Percentiles rank a stretch among this genome's conserved stretches.
Evolutionary conservation across 371 early-diverging fungal genomes (phyloP).

Genomic region (Syncephalastrum sp.): DNA sequence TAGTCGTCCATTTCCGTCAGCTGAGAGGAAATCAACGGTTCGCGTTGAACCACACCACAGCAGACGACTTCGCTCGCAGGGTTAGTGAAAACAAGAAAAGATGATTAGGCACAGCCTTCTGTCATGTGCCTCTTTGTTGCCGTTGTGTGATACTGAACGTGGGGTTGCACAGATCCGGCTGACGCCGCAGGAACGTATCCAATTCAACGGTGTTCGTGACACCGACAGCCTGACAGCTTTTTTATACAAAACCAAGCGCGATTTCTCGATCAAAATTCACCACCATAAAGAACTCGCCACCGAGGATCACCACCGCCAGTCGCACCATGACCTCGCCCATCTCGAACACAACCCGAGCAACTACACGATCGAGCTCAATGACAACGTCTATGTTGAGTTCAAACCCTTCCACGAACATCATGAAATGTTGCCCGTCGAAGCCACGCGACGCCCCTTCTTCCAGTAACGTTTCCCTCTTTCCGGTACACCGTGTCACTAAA

Average conservation of each 20-base stretch:
- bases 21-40: slow-evolving; percentile 45
- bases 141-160: neutral
- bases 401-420: slow-evolving; percentile 29
- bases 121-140: neutral
- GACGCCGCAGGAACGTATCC: slow-evolving; percentile 42
- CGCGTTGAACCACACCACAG: slow-evolving; percentile 35
- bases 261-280: slow-evolving; percentile 58
- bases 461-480: slow-evolving; percentile 22
- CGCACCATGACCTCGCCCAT: slow-evolving; percentile 12
- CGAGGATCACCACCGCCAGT: slow-evolving; percentile 6
- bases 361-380: slow-evolving; percentile 40
- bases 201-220: slow-evolving; percentile 54
- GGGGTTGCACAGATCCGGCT: slow-evolving; percentile 33
- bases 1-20: slow-evolving; percentile 50
- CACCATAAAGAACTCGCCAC: slow-evolving; percentile 19
- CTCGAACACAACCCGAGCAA: slow-evolving; percentile 27
- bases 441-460: slow-evolving; percentile 43
- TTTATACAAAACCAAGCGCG: slow-evolving; percentile 49
- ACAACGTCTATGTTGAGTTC: slow-evolving; percentile 45
- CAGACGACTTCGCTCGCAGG: slow-evolving; percentile 29
- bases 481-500: too few relatives aligned
- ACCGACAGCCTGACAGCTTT: slow-evolving; percentile 55
- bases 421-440: slow-evolving; percentile 17
- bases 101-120: neutral
- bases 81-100: slow-evolving; percentile 15